Base-by-base conservation (phyloP, 257 asterid genomes). In the Coffea eugenioides region DNA sequence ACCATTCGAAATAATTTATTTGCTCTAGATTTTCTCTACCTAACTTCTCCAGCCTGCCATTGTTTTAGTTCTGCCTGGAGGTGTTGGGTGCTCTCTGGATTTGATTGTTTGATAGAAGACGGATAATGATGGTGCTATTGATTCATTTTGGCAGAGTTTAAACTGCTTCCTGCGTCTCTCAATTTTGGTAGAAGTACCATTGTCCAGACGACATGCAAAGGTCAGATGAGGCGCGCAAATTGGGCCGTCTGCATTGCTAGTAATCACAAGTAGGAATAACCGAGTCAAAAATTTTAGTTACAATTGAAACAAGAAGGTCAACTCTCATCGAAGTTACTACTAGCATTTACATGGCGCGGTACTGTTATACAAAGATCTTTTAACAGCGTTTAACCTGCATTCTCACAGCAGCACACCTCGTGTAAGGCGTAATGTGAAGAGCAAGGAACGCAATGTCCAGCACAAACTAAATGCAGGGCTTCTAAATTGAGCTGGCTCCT, bases 301-400 rank as follows among this genome's bases (percentile, higher is more conserved):
- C 23, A 75, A 18, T 12, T 13, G 68, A 43, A 45, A 75, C 57
- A 62, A 62, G 48, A 62, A 62, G 48, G 13, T 8, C 15, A 71
- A 57, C 4, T 76, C 8, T 76, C 80, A 9, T 65, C 48, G 12
- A 8, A 8, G n/a, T 66, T 20, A 48, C 23, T 77, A 49, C 23
- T 77, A 49, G n/a, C 69, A 66, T 77, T 77, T 66, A 77, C 74
- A 66, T 4, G 18, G 73, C 31, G 46, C 46, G 6, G 49, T 77
- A 27, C 54, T 3, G 18, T 31, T 52, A 20, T 31, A 39, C 49
- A 31, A 73, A 73, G 36, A 25, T 65, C n/a, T 66, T 77, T 9
- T 65, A 77, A 65, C 15, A 65, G 65, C 1, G 4, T 20, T 67
- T 23, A 8, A 61, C 34, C 67, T 21, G 34, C 34, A 61, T 61